A percentile compares a stretch with the other conserved stretches of the same genome.
Evolutionary conservation across 2,329 filamentous ascomycete genomes (phyloP).

Genomic region (Lojkania enalia): DNA sequence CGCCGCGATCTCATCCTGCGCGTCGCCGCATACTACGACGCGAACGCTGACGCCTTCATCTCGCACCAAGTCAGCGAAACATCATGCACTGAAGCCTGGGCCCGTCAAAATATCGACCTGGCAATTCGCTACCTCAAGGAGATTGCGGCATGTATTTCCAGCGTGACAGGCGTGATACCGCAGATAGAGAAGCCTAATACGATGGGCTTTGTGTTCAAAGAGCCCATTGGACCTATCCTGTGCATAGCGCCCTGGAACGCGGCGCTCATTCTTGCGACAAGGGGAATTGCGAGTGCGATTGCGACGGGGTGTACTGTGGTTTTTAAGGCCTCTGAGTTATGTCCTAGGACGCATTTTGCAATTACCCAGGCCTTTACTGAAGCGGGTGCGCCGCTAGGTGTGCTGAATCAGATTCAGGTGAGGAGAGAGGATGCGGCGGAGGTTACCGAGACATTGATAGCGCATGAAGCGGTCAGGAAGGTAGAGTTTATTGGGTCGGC

Average conservation of each 20-base stretch:
- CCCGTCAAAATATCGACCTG: constrained; percentile 36
- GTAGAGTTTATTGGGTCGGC: constrained; percentile 47
- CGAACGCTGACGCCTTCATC: constrained; percentile 25
- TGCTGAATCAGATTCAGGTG: constrained; percentile 28
- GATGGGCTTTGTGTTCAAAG: constrained; percentile 37
- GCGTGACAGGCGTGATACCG: constrained; percentile 24
- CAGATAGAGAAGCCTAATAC: constrained; percentile 30
- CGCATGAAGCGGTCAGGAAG: constrained; percentile 45
- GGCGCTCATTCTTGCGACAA: constrained; percentile 19
- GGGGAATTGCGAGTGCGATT: constrained; percentile 29
- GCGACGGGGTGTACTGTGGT: constrained; percentile 31
- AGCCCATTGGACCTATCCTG: constrained; percentile 30
- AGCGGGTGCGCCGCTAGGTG: constrained; percentile 42
- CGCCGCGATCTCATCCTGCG: constrained; percentile 32
- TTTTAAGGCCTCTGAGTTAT: constrained; percentile 29
- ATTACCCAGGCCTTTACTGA: constrained; percentile 29
- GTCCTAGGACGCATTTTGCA: constrained; percentile 19
- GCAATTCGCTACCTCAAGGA: constrained; percentile 32
- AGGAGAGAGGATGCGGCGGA: constrained; percentile 16
- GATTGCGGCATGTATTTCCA: constrained; percentile 24
- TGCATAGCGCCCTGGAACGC: constrained; percentile 31
- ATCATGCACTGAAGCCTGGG: constrained; percentile 46
- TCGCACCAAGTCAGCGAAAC: constrained; percentile 34
- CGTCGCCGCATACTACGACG: constrained; percentile 32
- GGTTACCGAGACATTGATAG: constrained; percentile 36